Evolutionary conservation across 495 filamentous ascomycete genomes (phyloP), one percentile per base, ranked within the genome.

Genomic region (Cercophora sp.): DNA sequence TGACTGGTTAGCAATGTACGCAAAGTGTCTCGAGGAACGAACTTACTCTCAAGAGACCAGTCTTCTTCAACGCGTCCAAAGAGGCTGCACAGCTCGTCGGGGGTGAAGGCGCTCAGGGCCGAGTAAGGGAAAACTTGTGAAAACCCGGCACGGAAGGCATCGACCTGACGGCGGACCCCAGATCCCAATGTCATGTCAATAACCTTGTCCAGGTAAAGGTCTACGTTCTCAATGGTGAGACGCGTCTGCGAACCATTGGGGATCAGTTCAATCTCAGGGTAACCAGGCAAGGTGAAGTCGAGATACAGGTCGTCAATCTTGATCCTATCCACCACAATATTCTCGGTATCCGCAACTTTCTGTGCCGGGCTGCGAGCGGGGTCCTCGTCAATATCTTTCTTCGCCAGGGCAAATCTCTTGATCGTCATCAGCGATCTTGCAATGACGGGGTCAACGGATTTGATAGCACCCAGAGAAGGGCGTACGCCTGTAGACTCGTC

Each of bases 51-150:
- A 52, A 97, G 83, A 20, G 88, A 88, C 94, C 94, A 99, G 62
- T 99, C 94, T 62, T 99, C 94, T 23, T 99, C 89, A 4, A 91
- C 83, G 35, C 85, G 82, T 19, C 94, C 94, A 72, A 99, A 99
- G 11, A 99, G 78, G 80, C 89, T 92, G 25, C 96, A 91, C n/a
- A 99, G 74, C 66, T 99, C 94, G 61, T 85, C 90, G 1, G 94
- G 94, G 0, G 94, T 99, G 64, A 99, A 99, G 2, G 94, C 91
- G 36, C 85, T 87, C 26, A 97, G 76, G 9, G 94, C 88, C 8
- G 89, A 84, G 70, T 93, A 97, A 1, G 94, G 88, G 76, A 99
- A 99, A 0, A 99, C 94, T 54, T 93, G 86, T 1, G 93, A 94
- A 71, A 99, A 99, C 3, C 94, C 94, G 11, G 72, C 66, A 59